A percentile compares a stretch with the other conserved stretches of the same genome.
Conservation (phyloP, 106 monocot species). For the Phalaenopsis equestris region DNA sequence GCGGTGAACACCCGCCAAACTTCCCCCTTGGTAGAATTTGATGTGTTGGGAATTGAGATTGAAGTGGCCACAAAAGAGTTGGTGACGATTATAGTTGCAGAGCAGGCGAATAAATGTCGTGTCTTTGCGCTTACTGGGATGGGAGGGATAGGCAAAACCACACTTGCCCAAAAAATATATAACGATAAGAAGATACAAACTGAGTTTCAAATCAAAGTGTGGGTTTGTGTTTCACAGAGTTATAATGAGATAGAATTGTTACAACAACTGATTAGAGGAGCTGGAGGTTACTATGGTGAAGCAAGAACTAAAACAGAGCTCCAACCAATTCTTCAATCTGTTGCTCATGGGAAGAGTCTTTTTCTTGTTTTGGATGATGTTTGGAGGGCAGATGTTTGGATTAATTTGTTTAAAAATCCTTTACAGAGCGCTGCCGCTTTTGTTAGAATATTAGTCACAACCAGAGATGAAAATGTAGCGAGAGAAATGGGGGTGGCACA, state of each 20-base stretch:
- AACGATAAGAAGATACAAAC: conserved; percentile 10
- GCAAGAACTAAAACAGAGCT: conserved; percentile 8
- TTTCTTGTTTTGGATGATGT: conserved; percentile 50
- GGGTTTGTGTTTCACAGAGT: conserved; percentile 19
- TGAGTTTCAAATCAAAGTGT: conserved; percentile 5
- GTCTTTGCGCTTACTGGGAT: conserved; percentile 24
- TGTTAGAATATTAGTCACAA: conserved; percentile 24
- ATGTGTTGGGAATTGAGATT: conserved; percentile 18
- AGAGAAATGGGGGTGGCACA: conserved; percentile 17
- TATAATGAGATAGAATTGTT: conserved; percentile 20
- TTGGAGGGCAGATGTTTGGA: conserved; percentile 30
- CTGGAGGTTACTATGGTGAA: conserved; percentile 7
- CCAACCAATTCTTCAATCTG: neutral
- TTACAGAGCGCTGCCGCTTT: conserved; percentile 13
- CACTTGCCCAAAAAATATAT: conserved; percentile 27
- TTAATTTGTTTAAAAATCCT: conserved; percentile 17
- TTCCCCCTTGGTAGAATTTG: conserved; percentile 10
- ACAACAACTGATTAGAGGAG: conserved; percentile 10
- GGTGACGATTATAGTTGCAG: conserved; percentile 9
- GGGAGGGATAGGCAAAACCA: conserved; percentile 44
- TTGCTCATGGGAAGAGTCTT: conserved; percentile 13
- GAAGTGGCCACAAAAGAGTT: conserved; percentile 20
- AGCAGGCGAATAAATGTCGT: neutral
- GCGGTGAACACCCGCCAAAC: neutral
- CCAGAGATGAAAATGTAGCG: conserved; percentile 23